Percentiles rank a stretch among this genome's conserved stretches.
phyloP scores from a whole-genome alignment of 2,329 filamentous ascomycete genomes.

The Fusarium sp. region DNA sequence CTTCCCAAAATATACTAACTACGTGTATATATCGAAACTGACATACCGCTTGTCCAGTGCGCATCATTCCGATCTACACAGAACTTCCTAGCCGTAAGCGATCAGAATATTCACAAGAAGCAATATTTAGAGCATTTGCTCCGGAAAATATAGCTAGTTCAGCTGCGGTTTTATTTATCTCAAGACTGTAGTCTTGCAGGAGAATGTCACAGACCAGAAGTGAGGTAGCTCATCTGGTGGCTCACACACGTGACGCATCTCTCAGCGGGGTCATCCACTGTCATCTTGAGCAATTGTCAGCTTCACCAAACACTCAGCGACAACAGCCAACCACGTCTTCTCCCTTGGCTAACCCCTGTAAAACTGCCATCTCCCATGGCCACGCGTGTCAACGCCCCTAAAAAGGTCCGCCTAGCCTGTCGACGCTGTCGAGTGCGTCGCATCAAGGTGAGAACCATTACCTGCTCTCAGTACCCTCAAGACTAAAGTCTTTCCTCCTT shows the following conservation, averaged over 20 bases:
- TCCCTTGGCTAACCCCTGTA: not conserved
- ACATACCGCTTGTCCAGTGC: no score
- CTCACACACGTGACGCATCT: not conserved
- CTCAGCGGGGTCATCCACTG: not conserved
- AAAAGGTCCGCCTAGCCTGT: conserved; percentile 52
- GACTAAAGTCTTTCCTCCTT: not conserved
- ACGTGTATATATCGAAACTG: no score
- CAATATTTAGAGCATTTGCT: no score
- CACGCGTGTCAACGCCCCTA: conserved; percentile 27
- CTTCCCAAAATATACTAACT: no score
- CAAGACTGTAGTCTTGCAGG: not conserved
- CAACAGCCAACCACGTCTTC: not conserved
- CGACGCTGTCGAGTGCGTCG: conserved; percentile 49
- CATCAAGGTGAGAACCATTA: conserved; percentile 46
- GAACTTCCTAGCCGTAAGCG: no score
- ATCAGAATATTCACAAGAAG: no score
- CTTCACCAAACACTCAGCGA: not conserved
- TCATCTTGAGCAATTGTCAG: not conserved
- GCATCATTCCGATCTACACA: no score
- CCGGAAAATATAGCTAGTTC: no score
- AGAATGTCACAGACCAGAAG: not conserved
- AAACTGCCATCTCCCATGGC: not conserved
- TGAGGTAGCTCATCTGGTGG: no score
- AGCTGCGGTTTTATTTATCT: no score
- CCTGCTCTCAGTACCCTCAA: not conserved